Base-by-base conservation (phyloP, 345 rosid genomes). In the Psidium friedrichsthalianum region DNA sequence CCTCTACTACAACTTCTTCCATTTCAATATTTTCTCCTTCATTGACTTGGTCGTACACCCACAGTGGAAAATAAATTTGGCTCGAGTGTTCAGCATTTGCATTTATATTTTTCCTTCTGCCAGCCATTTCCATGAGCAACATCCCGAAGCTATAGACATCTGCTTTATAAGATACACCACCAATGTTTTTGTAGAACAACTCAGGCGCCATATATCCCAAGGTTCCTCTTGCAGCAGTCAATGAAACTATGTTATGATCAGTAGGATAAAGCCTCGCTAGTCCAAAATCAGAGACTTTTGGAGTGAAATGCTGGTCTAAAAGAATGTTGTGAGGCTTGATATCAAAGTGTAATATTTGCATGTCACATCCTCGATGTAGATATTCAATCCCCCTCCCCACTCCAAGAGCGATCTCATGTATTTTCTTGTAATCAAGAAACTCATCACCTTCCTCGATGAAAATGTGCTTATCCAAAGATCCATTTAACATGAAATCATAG, bases 21-120 rank as follows among this genome's bases (percentile, higher is more conserved):
- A 14, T 29, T 14, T 61, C 11, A 14, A 61, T 1, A 29, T 1
- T 61, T 61, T 1, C 7, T 61, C 5, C 11, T 61, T 29, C 74
- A 61, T 14, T 61, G 8, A 27, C 40, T 27, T 61, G 40, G 40
- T 14, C 1, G 0, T 61, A 29, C 0, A 61, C 0, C 74, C 74
- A 61, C 0, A 1, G 0, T 0, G 21, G 40, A 61, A 61, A 15
- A 29, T 29, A 61, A 3, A 61, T 6, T 61, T 61, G 74, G 74
- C 74, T 61, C 7, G 74, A 61, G 18, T 14, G 21, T 27, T 27
- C 21, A 0, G 0, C 74, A 61, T 61, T 14, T 15, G 74, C 5
- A 14, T 61, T 3, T 27, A 29, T 1, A 14, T 61, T 61, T 14
- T 16, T 29, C 74, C 74, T 61, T 27, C 40, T 27, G 14, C 74